Evolutionary conservation across 164 flowering plant species (phyloP).

Genomic region (Chimonanthus salicifolius): DNA sequence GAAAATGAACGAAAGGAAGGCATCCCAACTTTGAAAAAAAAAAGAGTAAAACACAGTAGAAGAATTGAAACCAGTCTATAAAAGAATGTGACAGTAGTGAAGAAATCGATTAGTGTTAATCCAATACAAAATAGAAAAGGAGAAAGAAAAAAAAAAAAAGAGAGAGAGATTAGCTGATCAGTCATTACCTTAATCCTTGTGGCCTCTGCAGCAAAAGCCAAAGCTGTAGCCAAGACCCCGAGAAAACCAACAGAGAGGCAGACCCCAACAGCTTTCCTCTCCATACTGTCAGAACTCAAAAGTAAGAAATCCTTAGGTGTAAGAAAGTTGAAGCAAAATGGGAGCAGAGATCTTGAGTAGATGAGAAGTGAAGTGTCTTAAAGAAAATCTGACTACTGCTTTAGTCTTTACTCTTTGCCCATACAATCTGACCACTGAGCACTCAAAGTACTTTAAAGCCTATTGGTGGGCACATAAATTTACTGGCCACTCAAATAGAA

Average conservation of each 20-base stretch:
- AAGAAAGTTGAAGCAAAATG: neutral
- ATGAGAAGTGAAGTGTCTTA: neutral
- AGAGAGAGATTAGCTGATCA: too few species aligned
- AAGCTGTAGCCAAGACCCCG: conserved; percentile 56
- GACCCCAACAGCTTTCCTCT: conserved; percentile 41
- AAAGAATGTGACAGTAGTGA: too few species aligned
- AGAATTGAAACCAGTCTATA: neutral
- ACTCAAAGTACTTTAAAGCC: too few species aligned
- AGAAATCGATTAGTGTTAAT: too few species aligned
- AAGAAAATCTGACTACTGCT: too few species aligned
- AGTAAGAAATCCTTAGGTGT: neutral
- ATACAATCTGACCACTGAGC: too few species aligned
- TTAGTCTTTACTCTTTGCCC: too few species aligned
- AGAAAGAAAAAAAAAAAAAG: too few species aligned
- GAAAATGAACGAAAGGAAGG: neutral
- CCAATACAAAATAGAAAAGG: neutral
- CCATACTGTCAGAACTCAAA: conserved; percentile 28
- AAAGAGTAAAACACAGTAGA: neutral
- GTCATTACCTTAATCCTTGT: conserved; percentile 59
- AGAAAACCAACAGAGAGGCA: conserved; percentile 57
- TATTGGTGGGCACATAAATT: too few species aligned
- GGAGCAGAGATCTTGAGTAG: neutral
- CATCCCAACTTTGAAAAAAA: neutral
- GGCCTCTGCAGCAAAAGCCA: conserved; percentile 83
- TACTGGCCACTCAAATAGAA: too few species aligned